Percentiles rank a stretch among this genome's conserved stretches.
Conservation (phyloP, 768 basidiomycete species). For the Tricholoma matsutake region DNA sequence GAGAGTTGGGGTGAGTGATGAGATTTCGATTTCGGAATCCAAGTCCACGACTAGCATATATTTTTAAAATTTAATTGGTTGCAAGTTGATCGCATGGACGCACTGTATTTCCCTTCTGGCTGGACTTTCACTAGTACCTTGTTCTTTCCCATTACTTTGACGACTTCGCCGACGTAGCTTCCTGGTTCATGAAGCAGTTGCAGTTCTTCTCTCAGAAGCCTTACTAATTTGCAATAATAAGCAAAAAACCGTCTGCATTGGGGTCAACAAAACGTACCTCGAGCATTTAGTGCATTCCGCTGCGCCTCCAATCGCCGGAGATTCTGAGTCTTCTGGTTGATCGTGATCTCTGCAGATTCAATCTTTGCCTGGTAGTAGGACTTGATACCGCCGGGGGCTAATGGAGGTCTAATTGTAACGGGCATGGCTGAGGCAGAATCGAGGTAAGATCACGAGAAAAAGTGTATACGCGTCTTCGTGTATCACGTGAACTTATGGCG, state of each 20-base stretch:
- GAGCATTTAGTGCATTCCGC: conserved; percentile 92
- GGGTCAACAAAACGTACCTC: conserved; percentile 51
- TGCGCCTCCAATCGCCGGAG: conserved; percentile 93
- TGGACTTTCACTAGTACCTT: conserved; percentile 98
- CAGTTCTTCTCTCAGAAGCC: conserved; percentile 87
- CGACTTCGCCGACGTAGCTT: conserved; percentile 95
- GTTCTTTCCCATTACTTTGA: conserved; percentile 99
- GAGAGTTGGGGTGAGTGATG: conserved; percentile 75
- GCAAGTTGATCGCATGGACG: conserved; percentile 22
- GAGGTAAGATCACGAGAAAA: neutral
- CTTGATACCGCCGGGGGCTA: conserved; percentile 67
- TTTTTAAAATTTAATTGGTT: neutral
- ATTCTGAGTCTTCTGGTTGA: conserved; percentile 97
- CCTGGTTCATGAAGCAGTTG: conserved; percentile 94
- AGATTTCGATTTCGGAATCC: conserved; percentile 81
- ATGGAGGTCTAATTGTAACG: conserved; percentile 33
- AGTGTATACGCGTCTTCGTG: conserved; percentile 26
- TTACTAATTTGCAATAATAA: conserved; percentile 47
- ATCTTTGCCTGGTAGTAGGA: conserved; percentile 97
- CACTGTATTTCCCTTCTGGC: conserved; percentile 99
- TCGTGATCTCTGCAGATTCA: conserved; percentile 86
- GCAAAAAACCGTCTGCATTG: neutral
- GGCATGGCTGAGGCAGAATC: conserved; percentile 26
- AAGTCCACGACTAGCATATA: conserved; percentile 80
- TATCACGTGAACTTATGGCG: conserved; percentile 15